These are phyloP conservation scores for Fusarium scirpi DNA, from an alignment of 2,329 filamentous ascomycete species.

Conservation along the genomic window DNA sequence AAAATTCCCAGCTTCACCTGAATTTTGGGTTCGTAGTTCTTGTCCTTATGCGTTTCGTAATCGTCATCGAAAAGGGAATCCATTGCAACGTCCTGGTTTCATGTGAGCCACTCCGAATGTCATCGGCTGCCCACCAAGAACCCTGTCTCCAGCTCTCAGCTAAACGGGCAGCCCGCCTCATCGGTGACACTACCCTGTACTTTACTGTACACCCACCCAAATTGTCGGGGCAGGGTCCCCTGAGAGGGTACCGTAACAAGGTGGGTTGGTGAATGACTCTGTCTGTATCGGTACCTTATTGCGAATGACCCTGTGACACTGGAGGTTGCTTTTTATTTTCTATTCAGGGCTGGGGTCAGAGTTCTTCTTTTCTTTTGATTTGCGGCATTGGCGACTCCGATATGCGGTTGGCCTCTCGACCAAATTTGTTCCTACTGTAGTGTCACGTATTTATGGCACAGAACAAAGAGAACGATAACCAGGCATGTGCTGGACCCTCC, in stretches of 20 bases:
- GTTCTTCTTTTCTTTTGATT: conserved; percentile 9
- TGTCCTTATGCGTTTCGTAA: conserved; percentile 27
- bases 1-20: background rate
- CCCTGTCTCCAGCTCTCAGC: conserved; percentile 37
- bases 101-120: conserved; percentile 39
- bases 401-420: conserved; percentile 2
- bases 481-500: background rate
- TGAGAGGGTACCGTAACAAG: conserved; percentile 1
- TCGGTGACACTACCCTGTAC: conserved; percentile 35
- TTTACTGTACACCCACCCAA: conserved; percentile 10
- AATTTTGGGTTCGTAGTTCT: conserved; percentile 13
- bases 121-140: conserved; percentile 32
- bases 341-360: background rate
- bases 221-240: conserved; percentile 17
- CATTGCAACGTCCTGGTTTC: conserved; percentile 32
- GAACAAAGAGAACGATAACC: background rate
- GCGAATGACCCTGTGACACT: background rate
- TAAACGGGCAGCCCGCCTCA: conserved; percentile 37
- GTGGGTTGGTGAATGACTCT: background rate
- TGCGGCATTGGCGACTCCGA: conserved; percentile 10
- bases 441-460: too few species aligned
- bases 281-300: background rate
- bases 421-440: background rate
- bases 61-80: conserved; percentile 28
- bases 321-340: background rate